A percentile compares a stretch with the other conserved stretches of the same genome.
Conservation (phyloP, 108 stramenopile species). For the Licmophora abbreviata region DNA sequence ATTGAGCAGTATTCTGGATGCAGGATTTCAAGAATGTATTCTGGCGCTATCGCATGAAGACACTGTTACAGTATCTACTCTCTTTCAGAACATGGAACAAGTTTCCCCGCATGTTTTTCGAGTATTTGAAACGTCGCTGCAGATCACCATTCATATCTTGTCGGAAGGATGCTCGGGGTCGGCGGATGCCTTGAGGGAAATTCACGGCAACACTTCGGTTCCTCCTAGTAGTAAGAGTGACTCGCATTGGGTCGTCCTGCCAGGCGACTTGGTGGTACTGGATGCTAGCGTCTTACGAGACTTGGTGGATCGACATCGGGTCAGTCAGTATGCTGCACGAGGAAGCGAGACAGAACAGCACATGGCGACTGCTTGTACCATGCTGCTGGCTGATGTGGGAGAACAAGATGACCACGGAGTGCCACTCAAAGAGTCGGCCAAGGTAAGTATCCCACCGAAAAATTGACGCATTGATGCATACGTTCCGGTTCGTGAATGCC, state of each 20-base stretch:
- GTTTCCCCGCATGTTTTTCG: background rate
- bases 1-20: slow-evolving; percentile 11
- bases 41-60: slow-evolving; percentile 49
- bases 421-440: slow-evolving; percentile 73
- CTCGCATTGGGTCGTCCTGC: slow-evolving; percentile 49
- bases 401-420: slow-evolving; percentile 72
- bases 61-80: slow-evolving; percentile 20
- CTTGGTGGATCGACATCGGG: slow-evolving; percentile 28
- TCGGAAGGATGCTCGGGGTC: slow-evolving; percentile 50
- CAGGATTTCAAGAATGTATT: slow-evolving; percentile 36
- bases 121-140: slow-evolving; percentile 5
- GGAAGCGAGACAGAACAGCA: background rate
- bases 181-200: slow-evolving; percentile 58
- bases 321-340: slow-evolving; percentile 19
- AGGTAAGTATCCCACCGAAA: slow-evolving; percentile 44
- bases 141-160: slow-evolving; percentile 36
- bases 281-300: slow-evolving; percentile 7
- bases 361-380: slow-evolving; percentile 31
- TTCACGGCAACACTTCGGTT: slow-evolving; percentile 25
- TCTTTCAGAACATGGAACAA: slow-evolving; percentile 1
- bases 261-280: slow-evolving; percentile 66
- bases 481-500: slow-evolving; percentile 4
- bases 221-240: slow-evolving; percentile 9
- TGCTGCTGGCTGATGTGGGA: slow-evolving; percentile 68
- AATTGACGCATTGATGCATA: slow-evolving; percentile 1